These are phyloP conservation scores for Geotrichum bryndzae DNA, from an alignment of 1,139 yeast genomes.

Conservation along the genomic window DNA sequence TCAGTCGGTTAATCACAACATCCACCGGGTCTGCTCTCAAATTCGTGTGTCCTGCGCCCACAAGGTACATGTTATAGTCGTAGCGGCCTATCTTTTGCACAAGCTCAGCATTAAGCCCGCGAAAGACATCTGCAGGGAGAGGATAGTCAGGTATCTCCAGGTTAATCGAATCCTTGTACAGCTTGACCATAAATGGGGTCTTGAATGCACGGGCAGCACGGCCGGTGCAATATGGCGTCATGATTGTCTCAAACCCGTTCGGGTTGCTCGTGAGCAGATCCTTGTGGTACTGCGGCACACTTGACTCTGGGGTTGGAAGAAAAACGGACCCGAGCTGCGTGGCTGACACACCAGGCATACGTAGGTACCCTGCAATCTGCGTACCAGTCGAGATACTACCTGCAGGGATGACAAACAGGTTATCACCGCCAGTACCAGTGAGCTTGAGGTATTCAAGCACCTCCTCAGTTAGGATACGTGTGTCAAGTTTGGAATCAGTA, in stretches of 20 bases:
- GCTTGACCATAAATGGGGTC: neutral
- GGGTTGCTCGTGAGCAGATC: neutral
- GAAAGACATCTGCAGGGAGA: neutral
- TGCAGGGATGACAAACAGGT: neutral
- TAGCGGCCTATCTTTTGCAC: neutral
- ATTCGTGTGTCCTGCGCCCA: neutral
- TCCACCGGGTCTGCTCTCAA: neutral
- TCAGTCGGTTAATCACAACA: neutral
- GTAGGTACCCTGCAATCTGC: neutral
- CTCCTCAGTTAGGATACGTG: neutral
- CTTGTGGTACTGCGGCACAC: neutral
- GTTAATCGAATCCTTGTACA: neutral
- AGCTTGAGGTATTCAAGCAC: neutral
- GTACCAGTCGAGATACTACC: neutral
- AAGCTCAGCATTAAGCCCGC: neutral
- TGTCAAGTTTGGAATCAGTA: neutral
- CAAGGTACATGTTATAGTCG: neutral
- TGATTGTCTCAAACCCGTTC: neutral
- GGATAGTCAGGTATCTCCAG: constrained; percentile 2
- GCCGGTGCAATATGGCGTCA: constrained; percentile 1
- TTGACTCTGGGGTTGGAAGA: neutral
- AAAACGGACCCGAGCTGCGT: neutral
- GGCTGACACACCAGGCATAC: neutral
- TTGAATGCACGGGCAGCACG: constrained; percentile 1
- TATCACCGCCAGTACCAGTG: neutral